Evolutionary conservation across 2,329 filamentous ascomycete species (phyloP), one percentile per base, ranked within the genome.

Genomic region (Talaromyces sp.): DNA sequence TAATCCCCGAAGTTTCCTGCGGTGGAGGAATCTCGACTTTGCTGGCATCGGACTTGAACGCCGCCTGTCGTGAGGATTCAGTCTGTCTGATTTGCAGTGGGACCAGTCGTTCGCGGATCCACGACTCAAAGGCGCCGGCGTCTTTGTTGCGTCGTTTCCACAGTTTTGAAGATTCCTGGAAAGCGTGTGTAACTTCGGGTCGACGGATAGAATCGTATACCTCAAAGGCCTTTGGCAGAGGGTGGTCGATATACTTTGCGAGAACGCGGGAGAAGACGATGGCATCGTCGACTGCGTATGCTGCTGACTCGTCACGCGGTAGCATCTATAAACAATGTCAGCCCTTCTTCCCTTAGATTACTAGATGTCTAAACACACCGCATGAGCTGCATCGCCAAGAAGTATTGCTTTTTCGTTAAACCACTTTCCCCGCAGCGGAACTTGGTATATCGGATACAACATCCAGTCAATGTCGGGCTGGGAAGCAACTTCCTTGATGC

Each of bases 371-470:
- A 19, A 2, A 70, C 75, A 55, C 71, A 79, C 77, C 38, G 78
- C 78, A 63, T 81, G 78, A 4, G 77, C 79, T 27, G 78, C 78
- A 68, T 81, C 79, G 4, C 78, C 78, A 4, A 81, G 64, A 5
- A 81, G 63, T 24, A 80, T 69, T 3, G 73, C 72, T 4, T 75
- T 70, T n/a, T 75, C 71, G 6, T 70, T 73, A 49, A 64, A 71
- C 78, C 78, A 80, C 24, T 66, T 70, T 6, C 74, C 75, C 9
- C 71, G 69, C 0, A 73, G 71, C 1, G 66, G 70, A 2, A 80
- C 68, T 49, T 75, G 71, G 61, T 78, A 78, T 1, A 80, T 76
- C 0, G 78, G 78, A 62, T 78, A 80, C n/a, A 80, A 64, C 63
- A 72, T 73, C 73, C 77, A 78, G 19, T 75, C 73, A 4, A 60